These are phyloP conservation scores for Croton laevigatus DNA, from an alignment of 441 rosid genomes.

Conservation along the genomic window DNA sequence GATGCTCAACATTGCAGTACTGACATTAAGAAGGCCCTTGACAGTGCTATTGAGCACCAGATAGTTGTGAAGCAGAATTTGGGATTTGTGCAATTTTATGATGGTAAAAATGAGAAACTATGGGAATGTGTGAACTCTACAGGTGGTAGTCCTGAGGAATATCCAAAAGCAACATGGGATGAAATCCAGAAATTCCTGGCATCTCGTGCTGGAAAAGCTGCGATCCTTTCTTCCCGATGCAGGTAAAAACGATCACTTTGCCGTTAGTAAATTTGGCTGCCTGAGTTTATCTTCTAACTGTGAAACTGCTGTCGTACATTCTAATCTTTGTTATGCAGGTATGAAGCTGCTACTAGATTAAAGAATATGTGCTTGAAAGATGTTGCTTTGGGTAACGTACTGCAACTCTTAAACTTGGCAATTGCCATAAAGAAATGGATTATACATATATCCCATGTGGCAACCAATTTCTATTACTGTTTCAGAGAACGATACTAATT, in stretches of 20 bases:
- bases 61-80: slow-evolving; percentile 38
- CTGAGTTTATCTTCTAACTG: no score
- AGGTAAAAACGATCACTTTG: slow-evolving; percentile 22
- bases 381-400: slow-evolving; percentile 36
- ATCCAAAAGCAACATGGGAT: slow-evolving; percentile 35
- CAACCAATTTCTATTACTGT: slow-evolving; percentile 36
- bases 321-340: slow-evolving; percentile 38
- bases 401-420: slow-evolving; percentile 37
- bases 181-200: slow-evolving; percentile 29
- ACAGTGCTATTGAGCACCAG: slow-evolving; percentile 36
- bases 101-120: slow-evolving; percentile 36
- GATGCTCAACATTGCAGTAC: slow-evolving; percentile 32
- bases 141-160: slow-evolving; percentile 29
- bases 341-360: slow-evolving; percentile 40
- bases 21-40: slow-evolving; percentile 37
- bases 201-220: slow-evolving; percentile 33
- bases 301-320: no score
- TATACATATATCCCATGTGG: slow-evolving; percentile 41
- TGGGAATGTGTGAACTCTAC: slow-evolving; percentile 41
- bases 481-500: slow-evolving; percentile 16
- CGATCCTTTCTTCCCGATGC: slow-evolving; percentile 38
- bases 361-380: slow-evolving; percentile 42
- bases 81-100: slow-evolving; percentile 31
- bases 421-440: slow-evolving; percentile 37
- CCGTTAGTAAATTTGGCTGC: not conserved